Evolutionary conservation across 1,284 basidiomycete species (phyloP).

Genomic region (Amylostereum areolatum): DNA sequence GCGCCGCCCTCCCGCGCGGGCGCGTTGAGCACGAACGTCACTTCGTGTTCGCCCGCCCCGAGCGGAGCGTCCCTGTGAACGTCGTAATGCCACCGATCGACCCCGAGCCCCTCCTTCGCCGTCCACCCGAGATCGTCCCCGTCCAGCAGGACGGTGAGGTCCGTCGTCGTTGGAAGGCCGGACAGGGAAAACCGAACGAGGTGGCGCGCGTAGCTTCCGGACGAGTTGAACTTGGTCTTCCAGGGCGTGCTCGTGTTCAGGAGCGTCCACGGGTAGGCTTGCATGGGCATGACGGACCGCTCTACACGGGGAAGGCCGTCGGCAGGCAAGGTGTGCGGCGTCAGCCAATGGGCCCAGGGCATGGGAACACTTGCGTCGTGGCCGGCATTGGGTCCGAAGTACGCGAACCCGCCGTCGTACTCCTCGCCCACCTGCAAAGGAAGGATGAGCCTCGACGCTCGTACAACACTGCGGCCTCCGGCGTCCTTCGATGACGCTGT

Average conservation of each 20-base stretch:
- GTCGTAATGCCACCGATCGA: slow-evolving; percentile 73
- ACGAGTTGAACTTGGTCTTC: slow-evolving; percentile 56
- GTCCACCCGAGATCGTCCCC: slow-evolving; percentile 52
- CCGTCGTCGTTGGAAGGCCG: slow-evolving; percentile 53
- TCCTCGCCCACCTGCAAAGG: slow-evolving; percentile 62
- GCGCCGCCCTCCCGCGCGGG: slow-evolving; percentile 47
- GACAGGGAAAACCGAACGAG: slow-evolving; percentile 73
- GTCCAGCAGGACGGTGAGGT: slow-evolving; percentile 60
- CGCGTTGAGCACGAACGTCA: slow-evolving; percentile 55
- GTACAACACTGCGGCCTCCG: too few relatives aligned
- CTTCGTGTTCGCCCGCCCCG: slow-evolving; percentile 41
- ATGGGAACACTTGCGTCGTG: slow-evolving; percentile 37
- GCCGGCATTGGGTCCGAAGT: slow-evolving; percentile 70
- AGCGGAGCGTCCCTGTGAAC: slow-evolving; percentile 37
- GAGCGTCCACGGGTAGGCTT: slow-evolving; percentile 70
- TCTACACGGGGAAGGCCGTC: slow-evolving; percentile 40
- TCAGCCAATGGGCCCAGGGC: slow-evolving; percentile 72
- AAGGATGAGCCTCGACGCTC: too few relatives aligned
- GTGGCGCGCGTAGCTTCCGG: slow-evolving; percentile 58
- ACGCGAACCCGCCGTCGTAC: slow-evolving; percentile 77
- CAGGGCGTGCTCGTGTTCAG: slow-evolving; percentile 59
- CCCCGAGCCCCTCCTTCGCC: slow-evolving; percentile 47
- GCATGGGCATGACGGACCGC: slow-evolving; percentile 70
- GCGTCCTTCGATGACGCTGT: slow-evolving; percentile 56
- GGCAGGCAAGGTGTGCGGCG: slow-evolving; percentile 23